Evolutionary conservation across 495 filamentous ascomycete genomes (phyloP), one percentile per base, ranked within the genome.

Genomic region (Daldinia concentrica): DNA sequence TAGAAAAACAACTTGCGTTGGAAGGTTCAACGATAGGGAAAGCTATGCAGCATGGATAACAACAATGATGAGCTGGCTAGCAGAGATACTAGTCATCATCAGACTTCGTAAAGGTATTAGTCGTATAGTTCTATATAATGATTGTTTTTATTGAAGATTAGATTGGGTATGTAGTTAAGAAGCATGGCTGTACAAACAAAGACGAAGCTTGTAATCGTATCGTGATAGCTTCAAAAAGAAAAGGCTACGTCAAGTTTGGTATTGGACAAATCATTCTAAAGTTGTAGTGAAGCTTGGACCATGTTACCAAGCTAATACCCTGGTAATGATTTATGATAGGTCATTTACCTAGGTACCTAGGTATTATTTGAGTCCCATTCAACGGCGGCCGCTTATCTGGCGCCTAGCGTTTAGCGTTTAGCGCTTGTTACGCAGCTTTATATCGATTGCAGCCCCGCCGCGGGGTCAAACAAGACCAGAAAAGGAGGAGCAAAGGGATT

Each of bases 181-280:
- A 82, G 81, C 63, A 55, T 58, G 19, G 22, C 26, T 19, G 43
- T 39, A 50, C 1, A 30, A 26, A 26, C 9, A 45, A 32, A 64
- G 15, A 41, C 14, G 15, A 58, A 65, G 37, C 34, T 62, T 19
- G 14, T 30, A 58, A 57, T 41, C n/a, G 24, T 52, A 34, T 66
- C 36, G 57, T 57, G 73, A 75, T 67, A 74, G 66, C 72, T 76
- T 74, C 74, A 72, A 66, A 64, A 67, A 58, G 52, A 24, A 69
- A 55, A 68, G 29, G 50, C 24, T 54, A 54, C 27, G 50, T 29
- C 24, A 54, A 54, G 24, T 54, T 29, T 54, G 50, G 24, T 54
- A 54, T n/a, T 29, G 50, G 50, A 54, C 50, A 54, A 54, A 54
- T 54, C 50, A 54, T 54, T 54, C 26, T 34, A 34, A 15, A 34